Conservation (phyloP, 2,329 filamentous ascomycete species). For the Bipolaris oryzae region DNA sequence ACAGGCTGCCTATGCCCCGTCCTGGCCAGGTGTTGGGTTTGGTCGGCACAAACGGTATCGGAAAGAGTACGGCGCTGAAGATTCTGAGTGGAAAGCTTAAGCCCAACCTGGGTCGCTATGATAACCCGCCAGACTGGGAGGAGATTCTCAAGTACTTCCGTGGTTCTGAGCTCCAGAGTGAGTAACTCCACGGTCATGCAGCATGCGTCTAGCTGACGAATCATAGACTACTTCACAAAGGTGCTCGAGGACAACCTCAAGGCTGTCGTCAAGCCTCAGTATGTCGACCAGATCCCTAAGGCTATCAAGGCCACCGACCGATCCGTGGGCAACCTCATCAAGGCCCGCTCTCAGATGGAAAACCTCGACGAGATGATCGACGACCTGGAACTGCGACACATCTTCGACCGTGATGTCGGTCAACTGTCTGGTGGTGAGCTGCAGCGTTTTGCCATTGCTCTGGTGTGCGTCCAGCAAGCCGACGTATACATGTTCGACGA, state of each 20-base stretch:
- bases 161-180: conserved; percentile 95
- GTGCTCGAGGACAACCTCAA: conserved; percentile 95
- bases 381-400: conserved; percentile 83
- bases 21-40: conserved; percentile 95
- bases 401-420: conserved; percentile 88
- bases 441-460: conserved; percentile 95
- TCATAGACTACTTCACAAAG: conserved; percentile 94
- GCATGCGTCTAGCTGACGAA: conserved; percentile 26
- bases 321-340: conserved; percentile 78
- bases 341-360: conserved; percentile 74
- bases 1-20: conserved; percentile 92
- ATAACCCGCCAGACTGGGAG: conserved; percentile 98
- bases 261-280: conserved; percentile 98
- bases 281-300: conserved; percentile 96
- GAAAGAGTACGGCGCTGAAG: conserved; percentile 99
- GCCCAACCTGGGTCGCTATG: conserved; percentile 92
- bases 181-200: conserved; percentile 40
- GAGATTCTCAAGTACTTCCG: conserved; percentile 98
- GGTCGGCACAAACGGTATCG: conserved; percentile 99
- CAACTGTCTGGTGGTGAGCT: conserved; percentile 95
- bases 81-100: conserved; percentile 98
- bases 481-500: conserved; percentile 99
- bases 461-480: conserved; percentile 92
- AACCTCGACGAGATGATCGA: conserved; percentile 85
- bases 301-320: conserved; percentile 84